Evolutionary conservation across 164 flowering plant species (phyloP).

Genomic region (Magnolia kwangsiensis): DNA sequence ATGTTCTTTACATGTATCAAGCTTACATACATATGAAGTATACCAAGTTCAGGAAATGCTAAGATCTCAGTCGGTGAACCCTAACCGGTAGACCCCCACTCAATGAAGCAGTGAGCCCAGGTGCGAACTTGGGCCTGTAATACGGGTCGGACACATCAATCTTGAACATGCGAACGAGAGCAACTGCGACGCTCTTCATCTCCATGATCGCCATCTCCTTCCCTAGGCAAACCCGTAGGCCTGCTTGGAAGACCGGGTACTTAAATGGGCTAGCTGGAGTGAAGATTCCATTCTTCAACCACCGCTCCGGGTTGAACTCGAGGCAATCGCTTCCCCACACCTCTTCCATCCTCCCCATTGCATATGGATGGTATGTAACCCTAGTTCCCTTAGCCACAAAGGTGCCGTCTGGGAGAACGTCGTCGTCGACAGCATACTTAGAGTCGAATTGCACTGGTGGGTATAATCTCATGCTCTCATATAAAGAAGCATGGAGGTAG

Average conservation of each 20-base stretch:
- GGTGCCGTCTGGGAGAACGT: constrained; percentile 63
- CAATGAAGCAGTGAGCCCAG: constrained; percentile 68
- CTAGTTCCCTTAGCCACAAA: constrained; percentile 48
- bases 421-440: constrained; percentile 48
- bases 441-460: constrained; percentile 74
- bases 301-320: constrained; percentile 71
- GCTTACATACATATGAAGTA: no score
- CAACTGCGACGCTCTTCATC: constrained; percentile 45
- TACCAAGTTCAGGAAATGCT: not conserved
- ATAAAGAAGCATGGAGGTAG: constrained; percentile 57
- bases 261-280: constrained; percentile 39
- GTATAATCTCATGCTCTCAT: constrained; percentile 60
- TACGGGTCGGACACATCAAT: constrained; percentile 23
- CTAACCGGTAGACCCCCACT: constrained; percentile 61
- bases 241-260: constrained; percentile 77
- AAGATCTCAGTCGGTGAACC: not conserved
- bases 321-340: constrained; percentile 68
- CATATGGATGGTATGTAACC: constrained; percentile 74
- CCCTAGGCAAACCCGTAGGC: constrained; percentile 61
- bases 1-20: no score
- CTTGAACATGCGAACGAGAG: constrained; percentile 43
- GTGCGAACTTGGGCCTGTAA: constrained; percentile 32
- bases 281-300: constrained; percentile 39
- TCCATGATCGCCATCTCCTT: constrained; percentile 61
- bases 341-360: constrained; percentile 73